Evolutionary conservation across 768 basidiomycete species (phyloP), one percentile per base, ranked within the genome.

Genomic region (Cyclocybe aegerita): DNA sequence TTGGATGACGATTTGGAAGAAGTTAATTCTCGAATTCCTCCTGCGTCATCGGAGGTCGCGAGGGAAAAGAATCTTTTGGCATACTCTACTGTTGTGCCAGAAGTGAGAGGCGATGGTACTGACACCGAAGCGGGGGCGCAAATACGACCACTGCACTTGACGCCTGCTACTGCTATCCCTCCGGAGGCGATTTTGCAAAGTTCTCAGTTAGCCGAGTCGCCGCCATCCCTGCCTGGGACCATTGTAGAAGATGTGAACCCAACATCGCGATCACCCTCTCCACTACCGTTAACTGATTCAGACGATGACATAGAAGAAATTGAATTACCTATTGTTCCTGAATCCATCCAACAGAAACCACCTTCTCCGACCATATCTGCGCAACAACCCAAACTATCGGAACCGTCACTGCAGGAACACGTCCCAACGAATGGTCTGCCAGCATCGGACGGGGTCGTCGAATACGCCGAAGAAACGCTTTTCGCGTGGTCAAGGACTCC

Each of bases 261-360:
- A 12, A 17, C 12, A 29, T 11, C n/a, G 1, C n/a, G 23, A 4
- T 16, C 29, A 32, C 17, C 17, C 17, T 42, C 46, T 14, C 30
- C 32, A 12, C 40, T 3, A 12, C 44, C 16, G n/a, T 30, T 39
- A 8, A 33, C 42, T 42, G 63, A 62, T 34, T 63, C 62, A 4
- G 73, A 76, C 36, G 69, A 73, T 0, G 75, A 74, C 23, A 73
- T 75, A 70, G 74, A 76, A 52, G 76, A 76, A 53, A 33, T 15
- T 12, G 46, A 10, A 11, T 7, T 11, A 30, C 34, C 12, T 12
- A 6, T 9, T 34, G 9, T 30, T 45, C 14, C 46, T 15, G 36
- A 23, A 32, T 11, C 8, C 23, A 14, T 31, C 10, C 11, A 15
- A 14, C 40, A 39, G 23, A 23, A 45, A 12, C 15, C 35, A 30